These are phyloP conservation scores for Fusarium stilboides DNA, from an alignment of 2,329 filamentous ascomycete genomes.

Conservation along the genomic window DNA sequence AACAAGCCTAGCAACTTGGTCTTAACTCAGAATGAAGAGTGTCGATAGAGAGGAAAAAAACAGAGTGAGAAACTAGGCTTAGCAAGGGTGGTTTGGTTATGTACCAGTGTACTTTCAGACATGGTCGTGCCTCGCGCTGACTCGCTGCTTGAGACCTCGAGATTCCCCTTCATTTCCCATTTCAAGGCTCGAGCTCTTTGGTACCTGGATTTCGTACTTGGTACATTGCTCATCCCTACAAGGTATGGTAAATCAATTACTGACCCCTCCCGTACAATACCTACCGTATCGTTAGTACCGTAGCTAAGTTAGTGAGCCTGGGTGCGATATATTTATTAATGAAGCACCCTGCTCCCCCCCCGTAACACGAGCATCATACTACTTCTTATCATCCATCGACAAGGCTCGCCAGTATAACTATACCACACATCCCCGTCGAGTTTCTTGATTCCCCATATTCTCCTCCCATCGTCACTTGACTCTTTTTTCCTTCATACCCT, in stretches of 20 bases:
- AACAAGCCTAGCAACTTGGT: slow-evolving; percentile 6
- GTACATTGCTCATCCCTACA: slow-evolving; percentile 27
- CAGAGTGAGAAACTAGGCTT: slow-evolving; percentile 15
- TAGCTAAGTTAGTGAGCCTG: slow-evolving; percentile 15
- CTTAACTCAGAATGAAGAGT: slow-evolving; percentile 19
- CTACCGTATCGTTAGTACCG: slow-evolving; percentile 15
- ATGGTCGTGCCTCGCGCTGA: slow-evolving; percentile 39
- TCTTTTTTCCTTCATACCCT: neutral
- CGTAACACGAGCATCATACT: slow-evolving; percentile 38
- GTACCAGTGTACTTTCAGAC: slow-evolving; percentile 37
- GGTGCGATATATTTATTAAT: slow-evolving; percentile 43
- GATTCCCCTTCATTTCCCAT: slow-evolving; percentile 45
- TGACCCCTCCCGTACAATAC: slow-evolving; percentile 11
- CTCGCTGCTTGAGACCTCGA: slow-evolving; percentile 32
- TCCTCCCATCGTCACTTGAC: slow-evolving; percentile 15
- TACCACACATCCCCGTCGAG: slow-evolving; percentile 24
- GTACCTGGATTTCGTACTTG: slow-evolving; percentile 42
- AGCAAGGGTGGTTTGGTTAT: slow-evolving; percentile 14
- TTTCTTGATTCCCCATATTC: slow-evolving; percentile 9
- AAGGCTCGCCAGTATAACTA: slow-evolving; percentile 34
- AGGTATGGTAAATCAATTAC: neutral
- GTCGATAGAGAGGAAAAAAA: neutral
- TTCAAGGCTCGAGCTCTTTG: slow-evolving; percentile 21
- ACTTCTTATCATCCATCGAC: slow-evolving; percentile 22
- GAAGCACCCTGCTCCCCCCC: slow-evolving; percentile 37